phyloP scores from a whole-genome alignment of 2,329 filamentous ascomycete genomes.

The Eutypella sp. region DNA sequence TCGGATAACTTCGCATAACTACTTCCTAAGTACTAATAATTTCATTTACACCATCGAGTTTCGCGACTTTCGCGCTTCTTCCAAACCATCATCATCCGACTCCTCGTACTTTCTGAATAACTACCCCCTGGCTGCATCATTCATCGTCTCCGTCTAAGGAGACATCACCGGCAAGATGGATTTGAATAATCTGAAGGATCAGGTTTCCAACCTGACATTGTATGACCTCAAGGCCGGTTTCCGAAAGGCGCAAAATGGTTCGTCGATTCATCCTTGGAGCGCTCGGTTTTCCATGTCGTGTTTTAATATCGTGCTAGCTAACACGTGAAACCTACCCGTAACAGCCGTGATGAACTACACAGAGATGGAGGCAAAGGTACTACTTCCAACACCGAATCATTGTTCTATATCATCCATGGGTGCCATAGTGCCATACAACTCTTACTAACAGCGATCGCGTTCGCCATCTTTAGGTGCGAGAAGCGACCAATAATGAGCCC shows the following conservation, averaged over 20 bases:
- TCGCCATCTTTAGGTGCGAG: slow-evolving; percentile 64
- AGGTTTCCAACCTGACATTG: slow-evolving; percentile 85
- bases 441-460: slow-evolving; percentile 4
- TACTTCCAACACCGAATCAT: too few species aligned
- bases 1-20: too few species aligned
- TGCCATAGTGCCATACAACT: too few species aligned
- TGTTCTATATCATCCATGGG: too few species aligned
- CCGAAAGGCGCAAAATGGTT: slow-evolving; percentile 97
- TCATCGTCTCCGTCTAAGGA: slow-evolving; percentile 7
- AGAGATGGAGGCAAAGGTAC: slow-evolving; percentile 75
- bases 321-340: too few species aligned
- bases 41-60: not conserved
- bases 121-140: slow-evolving; percentile 1
- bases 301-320: too few species aligned
- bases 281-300: too few species aligned
- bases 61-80: not conserved
- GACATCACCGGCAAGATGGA: slow-evolving; percentile 58
- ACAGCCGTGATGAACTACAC: slow-evolving; percentile 98
- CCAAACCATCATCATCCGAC: not conserved
- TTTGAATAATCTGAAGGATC: slow-evolving; percentile 76
- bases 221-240: slow-evolving; percentile 95
- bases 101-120: not conserved
- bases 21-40: too few species aligned
- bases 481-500: slow-evolving; percentile 98
- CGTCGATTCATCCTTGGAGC: too few species aligned